Evolutionary conservation across 140 eudicot genomes (phyloP).

Genomic region (Anethum foeniculum): DNA sequence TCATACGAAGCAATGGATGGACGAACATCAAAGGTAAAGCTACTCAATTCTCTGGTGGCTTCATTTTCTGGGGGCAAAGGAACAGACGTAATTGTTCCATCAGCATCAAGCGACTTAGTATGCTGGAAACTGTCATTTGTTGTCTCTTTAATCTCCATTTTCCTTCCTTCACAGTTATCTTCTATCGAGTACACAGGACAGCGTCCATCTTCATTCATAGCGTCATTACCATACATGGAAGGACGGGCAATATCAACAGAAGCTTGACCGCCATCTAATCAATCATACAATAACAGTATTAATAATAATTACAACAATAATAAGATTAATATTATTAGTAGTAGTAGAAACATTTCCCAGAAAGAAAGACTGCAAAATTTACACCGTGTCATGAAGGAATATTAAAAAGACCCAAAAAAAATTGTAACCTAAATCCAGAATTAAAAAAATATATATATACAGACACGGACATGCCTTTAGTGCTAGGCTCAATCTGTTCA

Average conservation of each 20-base stretch:
- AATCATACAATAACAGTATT: constrained; percentile 16
- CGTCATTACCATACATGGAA: constrained; percentile 16
- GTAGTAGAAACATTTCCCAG: neutral
- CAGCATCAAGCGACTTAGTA: constrained; percentile 5
- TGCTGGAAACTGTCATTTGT: constrained; percentile 21
- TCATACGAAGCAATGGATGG: constrained; percentile 31
- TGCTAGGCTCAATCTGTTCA: neutral
- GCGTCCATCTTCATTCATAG: constrained; percentile 25
- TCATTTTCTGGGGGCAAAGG: constrained; percentile 29
- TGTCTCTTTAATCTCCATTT: constrained; percentile 22
- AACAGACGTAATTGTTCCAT: constrained; percentile 11
- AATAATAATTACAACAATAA: too few species aligned
- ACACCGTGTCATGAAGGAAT: neutral
- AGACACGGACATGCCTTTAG: constrained; percentile 1
- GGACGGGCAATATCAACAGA: constrained; percentile 23
- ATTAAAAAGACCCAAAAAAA: neutral
- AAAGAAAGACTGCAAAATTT: neutral
- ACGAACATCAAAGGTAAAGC: constrained; percentile 56
- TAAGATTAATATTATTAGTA: neutral
- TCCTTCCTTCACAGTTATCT: constrained; percentile 25
- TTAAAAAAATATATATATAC: too few species aligned
- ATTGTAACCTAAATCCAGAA: neutral
- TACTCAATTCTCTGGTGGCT: constrained; percentile 10
- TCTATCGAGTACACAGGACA: constrained; percentile 25
- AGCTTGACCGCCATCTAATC: constrained; percentile 21